Percentiles rank a stretch among this genome's conserved stretches.
Evolutionary conservation across 2,329 filamentous ascomycete genomes (phyloP).

Genomic region (Fusarium pininemorale): DNA sequence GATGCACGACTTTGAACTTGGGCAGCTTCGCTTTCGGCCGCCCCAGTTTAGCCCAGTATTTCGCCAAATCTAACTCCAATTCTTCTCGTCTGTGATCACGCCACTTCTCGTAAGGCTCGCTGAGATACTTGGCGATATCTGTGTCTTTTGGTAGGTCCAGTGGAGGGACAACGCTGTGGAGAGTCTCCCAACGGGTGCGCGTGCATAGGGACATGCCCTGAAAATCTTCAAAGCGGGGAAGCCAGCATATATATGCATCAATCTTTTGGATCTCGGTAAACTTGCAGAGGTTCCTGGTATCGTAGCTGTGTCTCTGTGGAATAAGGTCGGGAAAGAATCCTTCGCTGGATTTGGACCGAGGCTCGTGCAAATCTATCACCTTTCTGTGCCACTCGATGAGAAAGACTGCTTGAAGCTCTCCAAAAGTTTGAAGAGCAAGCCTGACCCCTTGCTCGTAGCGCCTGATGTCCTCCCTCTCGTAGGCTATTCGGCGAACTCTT

Average conservation of each 20-base stretch:
- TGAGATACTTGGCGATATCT: not conserved
- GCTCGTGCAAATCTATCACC: rapidly evolving
- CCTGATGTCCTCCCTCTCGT: not conserved
- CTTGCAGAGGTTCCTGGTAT: not conserved
- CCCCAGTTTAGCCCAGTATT: not conserved
- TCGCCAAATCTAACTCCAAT: too few species aligned
- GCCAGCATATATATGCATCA: not conserved
- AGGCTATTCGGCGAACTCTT: not conserved
- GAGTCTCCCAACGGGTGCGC: not conserved
- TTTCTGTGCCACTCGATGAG: not conserved
- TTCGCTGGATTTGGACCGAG: not conserved
- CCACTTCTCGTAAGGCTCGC: not conserved
- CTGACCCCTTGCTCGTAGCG: rapidly evolving
- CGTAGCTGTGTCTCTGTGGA: not conserved
- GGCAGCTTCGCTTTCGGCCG: not conserved
- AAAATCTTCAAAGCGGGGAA: too few species aligned
- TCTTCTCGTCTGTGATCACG: not conserved
- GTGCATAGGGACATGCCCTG: too few species aligned
- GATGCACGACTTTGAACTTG: not conserved
- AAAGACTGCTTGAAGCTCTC: not conserved
- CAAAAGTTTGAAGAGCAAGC: not conserved
- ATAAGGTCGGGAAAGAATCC: not conserved
- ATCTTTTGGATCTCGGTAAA: not conserved
- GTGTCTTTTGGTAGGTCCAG: not conserved
- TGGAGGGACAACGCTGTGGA: not conserved